Evolutionary conservation across 1,139 yeast species (phyloP).

Genomic region (Yamadazyma oceani): DNA sequence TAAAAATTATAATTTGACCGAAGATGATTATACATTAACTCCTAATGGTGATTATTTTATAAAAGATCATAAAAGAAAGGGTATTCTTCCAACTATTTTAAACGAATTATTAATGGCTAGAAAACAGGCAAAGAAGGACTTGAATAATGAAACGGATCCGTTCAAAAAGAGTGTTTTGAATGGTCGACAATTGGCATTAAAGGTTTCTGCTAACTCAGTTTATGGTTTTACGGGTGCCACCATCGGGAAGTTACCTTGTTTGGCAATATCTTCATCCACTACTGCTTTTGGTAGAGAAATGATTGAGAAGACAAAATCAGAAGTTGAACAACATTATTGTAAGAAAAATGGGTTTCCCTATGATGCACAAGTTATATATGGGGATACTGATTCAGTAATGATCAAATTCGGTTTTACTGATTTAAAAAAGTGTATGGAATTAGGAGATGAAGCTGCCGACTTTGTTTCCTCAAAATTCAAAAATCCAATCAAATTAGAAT

Average conservation of each 20-base stretch:
- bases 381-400: slow-evolving; percentile 99
- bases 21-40: slow-evolving; percentile 79
- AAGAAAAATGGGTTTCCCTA: slow-evolving; percentile 76
- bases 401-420: slow-evolving; percentile 92
- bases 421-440: slow-evolving; percentile 77
- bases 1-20: slow-evolving; percentile 58
- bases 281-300: slow-evolving; percentile 96
- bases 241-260: slow-evolving; percentile 92
- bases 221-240: slow-evolving; percentile 99
- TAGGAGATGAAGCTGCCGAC: slow-evolving; percentile 94
- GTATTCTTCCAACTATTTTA: slow-evolving; percentile 87
- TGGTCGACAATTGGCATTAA: slow-evolving; percentile 95
- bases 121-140: slow-evolving; percentile 86
- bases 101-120: slow-evolving; percentile 88
- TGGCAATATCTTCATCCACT: slow-evolving; percentile 92
- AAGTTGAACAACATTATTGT: slow-evolving; percentile 77
- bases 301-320: slow-evolving; percentile 89
- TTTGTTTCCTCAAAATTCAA: slow-evolving; percentile 77
- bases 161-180: slow-evolving; percentile 90
- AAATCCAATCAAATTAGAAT: slow-evolving; percentile 89
- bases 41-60: slow-evolving; percentile 95
- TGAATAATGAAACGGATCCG: slow-evolving; percentile 92
- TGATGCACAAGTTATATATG: slow-evolving; percentile 91
- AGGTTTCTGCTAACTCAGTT: slow-evolving; percentile 96
- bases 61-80: slow-evolving; percentile 68